phyloP scores from a whole-genome alignment of 495 filamentous ascomycete genomes.

The Aspergillus ellipticus region DNA sequence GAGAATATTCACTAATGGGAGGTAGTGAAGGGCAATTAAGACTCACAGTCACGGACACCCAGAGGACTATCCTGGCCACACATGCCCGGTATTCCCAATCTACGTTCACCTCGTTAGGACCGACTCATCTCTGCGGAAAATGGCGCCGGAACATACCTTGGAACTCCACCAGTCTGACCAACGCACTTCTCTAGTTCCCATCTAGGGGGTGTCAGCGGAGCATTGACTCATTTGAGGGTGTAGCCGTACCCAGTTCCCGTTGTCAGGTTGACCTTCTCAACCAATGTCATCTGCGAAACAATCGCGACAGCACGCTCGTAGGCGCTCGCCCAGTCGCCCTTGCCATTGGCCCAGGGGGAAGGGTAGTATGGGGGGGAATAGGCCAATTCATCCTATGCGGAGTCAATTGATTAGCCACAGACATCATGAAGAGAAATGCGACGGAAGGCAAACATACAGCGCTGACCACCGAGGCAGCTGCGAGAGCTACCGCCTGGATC shows the following conservation, averaged over 20 bases:
- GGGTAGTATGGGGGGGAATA: slow-evolving; percentile 70
- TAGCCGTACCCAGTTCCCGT: slow-evolving; percentile 68
- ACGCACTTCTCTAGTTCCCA: slow-evolving; percentile 79
- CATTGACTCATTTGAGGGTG: not conserved
- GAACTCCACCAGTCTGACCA: slow-evolving; percentile 57
- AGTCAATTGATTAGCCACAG: slow-evolving; percentile 1
- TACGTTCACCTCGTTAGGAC: slow-evolving; percentile 15
- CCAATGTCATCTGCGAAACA: slow-evolving; percentile 76
- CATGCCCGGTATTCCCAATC: slow-evolving; percentile 74
- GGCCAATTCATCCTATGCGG: slow-evolving; percentile 28
- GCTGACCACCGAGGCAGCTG: slow-evolving; percentile 35
- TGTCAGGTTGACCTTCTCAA: slow-evolving; percentile 91
- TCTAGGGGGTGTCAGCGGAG: slow-evolving; percentile 32
- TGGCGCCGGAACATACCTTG: slow-evolving; percentile 22
- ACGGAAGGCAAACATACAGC: slow-evolving; percentile 25
- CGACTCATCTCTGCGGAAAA: slow-evolving; percentile 27
- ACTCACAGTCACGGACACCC: slow-evolving; percentile 66
- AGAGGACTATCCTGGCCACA: slow-evolving; percentile 91
- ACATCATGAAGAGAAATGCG: not conserved
- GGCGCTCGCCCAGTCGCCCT: slow-evolving; percentile 72
- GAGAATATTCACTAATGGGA: not conserved
- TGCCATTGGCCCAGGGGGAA: slow-evolving; percentile 72
- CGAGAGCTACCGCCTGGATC: slow-evolving; percentile 32
- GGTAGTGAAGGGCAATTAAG: not conserved
- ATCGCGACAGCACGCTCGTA: slow-evolving; percentile 73